Evolutionary conservation across 495 filamentous ascomycete genomes (phyloP).

Genomic region (Melanomma pulvis-pyrius): DNA sequence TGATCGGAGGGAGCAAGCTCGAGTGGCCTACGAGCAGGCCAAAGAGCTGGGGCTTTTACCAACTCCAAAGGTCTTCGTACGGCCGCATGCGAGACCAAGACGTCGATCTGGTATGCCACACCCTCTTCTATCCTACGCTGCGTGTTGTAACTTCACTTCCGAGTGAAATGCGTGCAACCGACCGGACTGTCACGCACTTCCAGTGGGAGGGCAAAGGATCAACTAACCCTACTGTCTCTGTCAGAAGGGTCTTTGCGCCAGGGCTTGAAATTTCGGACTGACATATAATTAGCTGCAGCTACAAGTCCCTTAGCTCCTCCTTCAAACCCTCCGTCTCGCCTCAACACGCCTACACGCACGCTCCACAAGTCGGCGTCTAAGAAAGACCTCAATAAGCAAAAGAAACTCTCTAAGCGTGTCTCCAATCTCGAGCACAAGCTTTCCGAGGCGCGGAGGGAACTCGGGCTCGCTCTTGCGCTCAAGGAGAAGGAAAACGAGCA

Average conservation of each 20-base stretch:
- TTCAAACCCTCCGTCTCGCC: neutral
- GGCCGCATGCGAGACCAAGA: constrained; percentile 15
- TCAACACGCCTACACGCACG: constrained; percentile 13
- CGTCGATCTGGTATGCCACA: constrained; percentile 2
- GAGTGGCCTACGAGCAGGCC: constrained; percentile 62
- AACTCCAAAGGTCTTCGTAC: constrained; percentile 28
- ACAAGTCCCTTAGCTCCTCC: constrained; percentile 24
- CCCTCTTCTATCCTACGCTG: neutral
- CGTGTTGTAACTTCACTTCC: constrained; percentile 35
- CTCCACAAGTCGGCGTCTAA: constrained; percentile 58
- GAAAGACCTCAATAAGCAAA: constrained; percentile 63
- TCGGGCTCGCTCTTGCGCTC: constrained; percentile 51
- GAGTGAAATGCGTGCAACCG: constrained; percentile 31
- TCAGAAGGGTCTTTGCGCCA: neutral
- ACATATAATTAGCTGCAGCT: constrained; percentile 44
- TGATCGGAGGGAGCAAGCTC: constrained; percentile 52
- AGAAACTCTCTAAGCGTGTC: constrained; percentile 65
- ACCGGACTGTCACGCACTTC: constrained; percentile 1
- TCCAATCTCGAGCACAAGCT: constrained; percentile 69
- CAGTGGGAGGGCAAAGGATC: constrained; percentile 1
- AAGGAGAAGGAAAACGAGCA: constrained; percentile 36
- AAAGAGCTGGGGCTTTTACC: constrained; percentile 60
- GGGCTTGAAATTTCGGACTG: too few relatives aligned
- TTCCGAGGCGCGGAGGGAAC: constrained; percentile 59
- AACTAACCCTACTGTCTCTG: neutral